Conservation (phyloP, 2,329 filamentous ascomycete genomes). For the Aspergillus sp. region DNA sequence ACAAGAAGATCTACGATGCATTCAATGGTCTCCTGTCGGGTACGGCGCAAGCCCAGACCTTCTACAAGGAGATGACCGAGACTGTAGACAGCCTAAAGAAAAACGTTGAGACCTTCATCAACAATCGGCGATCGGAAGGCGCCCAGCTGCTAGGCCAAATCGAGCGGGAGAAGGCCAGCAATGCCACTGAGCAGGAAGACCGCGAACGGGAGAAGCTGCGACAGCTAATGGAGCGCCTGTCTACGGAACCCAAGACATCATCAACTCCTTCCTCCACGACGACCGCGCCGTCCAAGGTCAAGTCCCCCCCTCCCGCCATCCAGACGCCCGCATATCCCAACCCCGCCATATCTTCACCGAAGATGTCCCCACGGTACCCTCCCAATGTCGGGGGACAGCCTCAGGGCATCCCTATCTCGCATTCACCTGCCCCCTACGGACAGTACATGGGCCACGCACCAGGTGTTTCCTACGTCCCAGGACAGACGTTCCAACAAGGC, state of each 20-base stretch:
- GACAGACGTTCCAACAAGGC: constrained; percentile 44
- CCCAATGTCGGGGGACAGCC: constrained; percentile 27
- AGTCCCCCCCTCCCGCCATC: constrained; percentile 38
- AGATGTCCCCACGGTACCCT: constrained; percentile 41
- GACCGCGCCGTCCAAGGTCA: constrained; percentile 47
- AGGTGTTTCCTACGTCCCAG: constrained; percentile 30
- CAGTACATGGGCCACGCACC: constrained; percentile 33
- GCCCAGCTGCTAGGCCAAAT: constrained; percentile 87
- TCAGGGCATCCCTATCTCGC: constrained; percentile 33
- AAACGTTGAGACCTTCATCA: constrained; percentile 96
- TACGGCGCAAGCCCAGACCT: constrained; percentile 81
- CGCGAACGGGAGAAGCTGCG: constrained; percentile 82
- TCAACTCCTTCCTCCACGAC: constrained; percentile 33
- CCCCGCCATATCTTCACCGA: constrained; percentile 42
- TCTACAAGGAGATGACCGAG: constrained; percentile 95
- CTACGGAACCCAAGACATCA: constrained; percentile 62
- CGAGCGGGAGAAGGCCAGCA: constrained; percentile 71
- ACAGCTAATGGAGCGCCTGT: constrained; percentile 93
- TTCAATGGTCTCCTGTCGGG: constrained; percentile 88
- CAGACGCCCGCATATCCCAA: constrained; percentile 35
- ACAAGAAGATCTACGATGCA: constrained; percentile 88
- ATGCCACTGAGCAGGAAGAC: constrained; percentile 64
- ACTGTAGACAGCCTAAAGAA: constrained; percentile 89
- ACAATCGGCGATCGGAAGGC: constrained; percentile 88
- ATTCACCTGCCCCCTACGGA: constrained; percentile 40